phyloP scores from a whole-genome alignment of 768 basidiomycete genomes.

The Kondoa subrosea region DNA sequence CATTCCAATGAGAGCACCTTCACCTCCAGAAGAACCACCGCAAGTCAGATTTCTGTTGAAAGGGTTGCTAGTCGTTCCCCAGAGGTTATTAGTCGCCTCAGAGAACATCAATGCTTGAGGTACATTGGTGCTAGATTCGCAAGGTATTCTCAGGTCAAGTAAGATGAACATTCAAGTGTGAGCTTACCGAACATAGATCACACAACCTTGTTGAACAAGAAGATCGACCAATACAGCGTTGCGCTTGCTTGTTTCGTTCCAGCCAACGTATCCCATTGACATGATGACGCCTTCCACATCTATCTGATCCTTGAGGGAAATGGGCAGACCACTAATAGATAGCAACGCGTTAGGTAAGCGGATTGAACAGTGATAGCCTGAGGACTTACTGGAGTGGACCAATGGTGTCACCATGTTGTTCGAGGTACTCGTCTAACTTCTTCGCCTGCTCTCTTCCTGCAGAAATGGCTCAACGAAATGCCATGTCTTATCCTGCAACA shows the following conservation, averaged over 20 bases:
- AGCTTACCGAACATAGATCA: conserved; percentile 32
- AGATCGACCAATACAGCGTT: conserved; percentile 45
- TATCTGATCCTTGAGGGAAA: too few relatives aligned
- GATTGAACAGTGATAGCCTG: neutral
- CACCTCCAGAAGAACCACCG: conserved; percentile 41
- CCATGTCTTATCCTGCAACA: too few relatives aligned
- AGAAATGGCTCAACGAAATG: too few relatives aligned
- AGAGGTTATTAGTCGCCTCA: neutral
- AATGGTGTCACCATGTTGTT: neutral
- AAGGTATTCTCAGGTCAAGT: conserved; percentile 43
- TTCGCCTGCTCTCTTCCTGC: neutral
- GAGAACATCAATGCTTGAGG: conserved; percentile 12
- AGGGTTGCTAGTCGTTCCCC: conserved; percentile 37
- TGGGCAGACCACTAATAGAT: neutral
- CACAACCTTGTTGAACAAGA: conserved; percentile 43
- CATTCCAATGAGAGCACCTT: conserved; percentile 55
- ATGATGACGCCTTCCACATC: too few relatives aligned
- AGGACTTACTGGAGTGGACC: neutral
- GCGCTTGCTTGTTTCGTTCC: conserved; percentile 43
- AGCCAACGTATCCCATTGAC: conserved; percentile 47
- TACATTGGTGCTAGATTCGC: neutral
- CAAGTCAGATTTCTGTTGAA: conserved; percentile 66
- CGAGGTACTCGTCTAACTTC: neutral
- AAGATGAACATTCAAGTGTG: conserved; percentile 41
- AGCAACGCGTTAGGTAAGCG: neutral